Conservation (phyloP, 176 grass and related monocot species). For the Rhynchospora breviuscula region DNA sequence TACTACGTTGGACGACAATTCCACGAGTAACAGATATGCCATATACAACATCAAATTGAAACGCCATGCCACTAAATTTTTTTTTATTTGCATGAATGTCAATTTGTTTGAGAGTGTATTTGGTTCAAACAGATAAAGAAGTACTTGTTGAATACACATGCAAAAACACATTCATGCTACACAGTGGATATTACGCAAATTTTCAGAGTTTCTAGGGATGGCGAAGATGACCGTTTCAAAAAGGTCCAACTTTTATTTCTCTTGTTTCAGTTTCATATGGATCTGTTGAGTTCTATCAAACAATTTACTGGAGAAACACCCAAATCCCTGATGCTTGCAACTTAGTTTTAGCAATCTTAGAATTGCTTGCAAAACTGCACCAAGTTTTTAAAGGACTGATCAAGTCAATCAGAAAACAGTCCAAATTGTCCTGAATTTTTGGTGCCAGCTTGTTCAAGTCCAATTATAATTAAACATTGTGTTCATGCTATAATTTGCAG, state of each 20-base stretch:
- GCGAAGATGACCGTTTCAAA: constrained; percentile 61
- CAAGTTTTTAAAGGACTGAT: not conserved
- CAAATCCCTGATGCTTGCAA: not conserved
- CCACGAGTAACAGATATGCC: not conserved
- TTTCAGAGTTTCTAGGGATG: constrained; percentile 74
- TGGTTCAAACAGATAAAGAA: constrained; percentile 61
- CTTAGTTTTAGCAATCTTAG: not conserved
- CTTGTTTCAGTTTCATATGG: not conserved
- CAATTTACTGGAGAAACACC: not conserved
- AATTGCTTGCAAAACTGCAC: not conserved
- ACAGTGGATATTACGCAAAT: constrained; percentile 75
- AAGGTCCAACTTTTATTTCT: constrained; percentile 43
- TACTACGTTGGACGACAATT: not conserved
- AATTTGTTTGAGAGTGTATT: not conserved
- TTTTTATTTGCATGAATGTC: not conserved
- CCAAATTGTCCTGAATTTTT: not conserved
- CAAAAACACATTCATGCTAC: constrained; percentile 73
- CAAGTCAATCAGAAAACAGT: constrained; percentile 11
- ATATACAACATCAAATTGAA: not conserved
- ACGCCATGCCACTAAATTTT: not conserved
- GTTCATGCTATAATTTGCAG: not conserved
- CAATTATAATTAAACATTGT: not conserved
- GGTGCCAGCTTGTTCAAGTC: not conserved
- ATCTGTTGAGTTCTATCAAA: not conserved
- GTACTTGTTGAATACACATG: constrained; percentile 81